These are phyloP conservation scores for Ophiosphaerella korrae DNA, from an alignment of 2,329 filamentous ascomycete genomes.

Conservation along the genomic window DNA sequence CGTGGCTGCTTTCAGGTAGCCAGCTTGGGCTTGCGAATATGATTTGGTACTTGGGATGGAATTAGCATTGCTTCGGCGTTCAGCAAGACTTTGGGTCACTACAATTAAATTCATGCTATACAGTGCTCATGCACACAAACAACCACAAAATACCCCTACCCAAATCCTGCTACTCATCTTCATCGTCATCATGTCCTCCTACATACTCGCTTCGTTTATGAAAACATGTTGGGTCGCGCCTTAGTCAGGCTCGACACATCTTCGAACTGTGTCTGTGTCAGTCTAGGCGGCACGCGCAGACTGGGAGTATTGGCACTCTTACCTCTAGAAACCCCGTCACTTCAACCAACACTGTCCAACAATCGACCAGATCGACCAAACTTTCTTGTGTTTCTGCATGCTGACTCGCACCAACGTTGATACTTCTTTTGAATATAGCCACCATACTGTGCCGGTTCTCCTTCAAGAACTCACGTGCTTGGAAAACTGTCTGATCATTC, in stretches of 20 bases:
- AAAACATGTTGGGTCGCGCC: slow-evolving; percentile 20
- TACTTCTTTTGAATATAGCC: slow-evolving; percentile 87
- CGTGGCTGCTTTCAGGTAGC: slow-evolving; percentile 53
- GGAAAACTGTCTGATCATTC: slow-evolving; percentile 73
- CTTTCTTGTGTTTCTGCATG: slow-evolving; percentile 65
- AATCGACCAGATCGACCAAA: slow-evolving; percentile 79
- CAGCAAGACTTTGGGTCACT: no score
- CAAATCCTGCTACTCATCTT: neutral
- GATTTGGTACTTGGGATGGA: no score
- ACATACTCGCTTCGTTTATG: neutral
- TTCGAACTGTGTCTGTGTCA: slow-evolving; percentile 23
- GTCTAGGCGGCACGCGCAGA: neutral
- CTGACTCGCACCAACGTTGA: slow-evolving; percentile 67
- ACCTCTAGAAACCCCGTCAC: slow-evolving; percentile 88
- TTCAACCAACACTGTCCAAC: slow-evolving; percentile 80
- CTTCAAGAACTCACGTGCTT: slow-evolving; percentile 78
- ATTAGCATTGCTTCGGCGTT: no score
- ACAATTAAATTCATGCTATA: no score
- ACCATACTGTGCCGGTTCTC: slow-evolving; percentile 85
- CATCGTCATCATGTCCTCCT: neutral
- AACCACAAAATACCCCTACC: no score
- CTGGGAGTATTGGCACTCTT: slow-evolving; percentile 22
- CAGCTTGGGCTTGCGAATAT: no score
- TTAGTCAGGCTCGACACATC: slow-evolving; percentile 25
- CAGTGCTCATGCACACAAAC: no score